Percentiles rank a stretch among this genome's conserved stretches.
Evolutionary conservation across 257 asterid genomes (phyloP).

Genomic region (Solanum clarkiae): DNA sequence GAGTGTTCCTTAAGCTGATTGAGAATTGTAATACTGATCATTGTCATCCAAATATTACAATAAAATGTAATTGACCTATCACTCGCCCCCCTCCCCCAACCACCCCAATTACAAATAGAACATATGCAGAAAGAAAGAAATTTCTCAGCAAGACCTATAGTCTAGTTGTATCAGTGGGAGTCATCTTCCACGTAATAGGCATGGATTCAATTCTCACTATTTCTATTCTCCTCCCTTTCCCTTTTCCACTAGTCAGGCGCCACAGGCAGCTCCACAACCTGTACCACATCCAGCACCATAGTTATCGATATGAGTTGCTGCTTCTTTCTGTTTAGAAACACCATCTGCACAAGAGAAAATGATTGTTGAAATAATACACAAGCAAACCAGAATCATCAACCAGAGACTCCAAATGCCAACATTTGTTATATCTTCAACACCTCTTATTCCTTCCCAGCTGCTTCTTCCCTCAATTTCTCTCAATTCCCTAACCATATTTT

Average conservation of each 20-base stretch:
- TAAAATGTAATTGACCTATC: background rate
- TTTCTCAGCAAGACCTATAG: background rate
- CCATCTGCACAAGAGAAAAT: slow-evolving; percentile 25
- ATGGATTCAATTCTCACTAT: background rate
- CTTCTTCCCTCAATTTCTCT: background rate
- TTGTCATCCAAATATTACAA: background rate
- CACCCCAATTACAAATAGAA: background rate
- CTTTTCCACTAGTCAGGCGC: slow-evolving; percentile 9
- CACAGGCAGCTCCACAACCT: slow-evolving; percentile 25
- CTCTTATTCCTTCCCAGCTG: slow-evolving; percentile 6
- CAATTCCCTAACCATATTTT: slow-evolving; percentile 14
- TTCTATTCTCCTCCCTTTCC: background rate
- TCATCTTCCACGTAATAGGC: background rate
- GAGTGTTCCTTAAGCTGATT: background rate
- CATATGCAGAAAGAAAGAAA: background rate
- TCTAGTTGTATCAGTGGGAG: background rate
- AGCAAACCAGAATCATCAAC: slow-evolving; percentile 10
- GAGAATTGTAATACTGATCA: background rate
- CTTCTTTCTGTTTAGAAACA: slow-evolving; percentile 9
- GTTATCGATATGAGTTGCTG: slow-evolving; percentile 1
- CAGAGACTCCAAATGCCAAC: slow-evolving; percentile 6
- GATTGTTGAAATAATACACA: slow-evolving; percentile 8
- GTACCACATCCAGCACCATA: slow-evolving; percentile 11
- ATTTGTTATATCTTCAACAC: slow-evolving; percentile 1
- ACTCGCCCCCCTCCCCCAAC: background rate